These are phyloP conservation scores for Areca catechu DNA, from an alignment of 176 grass and related monocot genomes.

Conservation along the genomic window DNA sequence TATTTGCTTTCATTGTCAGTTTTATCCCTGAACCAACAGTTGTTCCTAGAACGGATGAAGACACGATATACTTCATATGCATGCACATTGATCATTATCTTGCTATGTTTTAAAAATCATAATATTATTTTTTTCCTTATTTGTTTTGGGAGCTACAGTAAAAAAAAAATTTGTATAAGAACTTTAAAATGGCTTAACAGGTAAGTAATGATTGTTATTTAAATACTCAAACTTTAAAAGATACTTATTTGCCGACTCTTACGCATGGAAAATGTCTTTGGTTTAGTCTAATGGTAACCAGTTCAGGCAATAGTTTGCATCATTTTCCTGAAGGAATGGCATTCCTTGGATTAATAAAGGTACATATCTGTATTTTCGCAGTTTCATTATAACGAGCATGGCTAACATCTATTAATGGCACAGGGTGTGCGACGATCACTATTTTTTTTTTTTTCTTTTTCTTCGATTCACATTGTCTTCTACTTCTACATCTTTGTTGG, in stretches of 20 bases:
- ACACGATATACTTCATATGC: background rate
- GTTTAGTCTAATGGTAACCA: conserved; percentile 11
- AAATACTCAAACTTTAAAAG: too few species aligned
- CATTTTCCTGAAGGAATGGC: conserved; percentile 96
- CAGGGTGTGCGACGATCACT: too few species aligned
- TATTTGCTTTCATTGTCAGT: conserved; percentile 74
- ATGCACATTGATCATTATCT: too few species aligned
- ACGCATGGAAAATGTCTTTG: conserved; percentile 4
- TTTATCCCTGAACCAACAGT: conserved; percentile 87
- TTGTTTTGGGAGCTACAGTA: conserved; percentile 43
- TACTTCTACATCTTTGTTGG: too few species aligned
- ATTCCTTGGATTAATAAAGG: conserved; percentile 94
- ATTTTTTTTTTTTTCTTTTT: too few species aligned
- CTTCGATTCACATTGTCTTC: too few species aligned
- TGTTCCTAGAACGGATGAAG: conserved; percentile 34
- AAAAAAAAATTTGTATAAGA: conserved; percentile 2
- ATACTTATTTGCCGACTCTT: too few species aligned
- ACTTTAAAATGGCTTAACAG: too few species aligned
- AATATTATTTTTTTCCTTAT: background rate
- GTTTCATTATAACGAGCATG: too few species aligned
- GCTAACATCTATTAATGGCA: too few species aligned
- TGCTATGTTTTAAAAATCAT: too few species aligned
- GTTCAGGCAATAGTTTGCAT: conserved; percentile 78
- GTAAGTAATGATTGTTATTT: too few species aligned
- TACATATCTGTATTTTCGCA: conserved; percentile 19